Conservation (phyloP, 768 basidiomycete species). For the Pleurotus pulmonarius region DNA sequence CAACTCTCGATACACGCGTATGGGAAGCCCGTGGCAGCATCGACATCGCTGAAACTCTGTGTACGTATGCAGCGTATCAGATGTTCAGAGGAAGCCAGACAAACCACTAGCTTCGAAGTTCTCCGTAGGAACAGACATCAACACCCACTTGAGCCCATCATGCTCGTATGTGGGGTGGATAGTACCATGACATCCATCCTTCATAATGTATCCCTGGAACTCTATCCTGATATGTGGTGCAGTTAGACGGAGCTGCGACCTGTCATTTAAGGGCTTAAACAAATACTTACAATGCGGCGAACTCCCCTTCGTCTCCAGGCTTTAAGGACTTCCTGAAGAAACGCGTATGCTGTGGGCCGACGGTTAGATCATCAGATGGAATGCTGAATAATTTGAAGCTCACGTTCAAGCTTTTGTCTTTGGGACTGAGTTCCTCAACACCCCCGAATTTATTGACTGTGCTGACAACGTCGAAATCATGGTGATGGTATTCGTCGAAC, state of each 20-base stretch:
- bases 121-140: slow-evolving; percentile 4
- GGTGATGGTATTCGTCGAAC: background rate
- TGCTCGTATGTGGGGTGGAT: slow-evolving; percentile 6
- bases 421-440: background rate
- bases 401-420: background rate
- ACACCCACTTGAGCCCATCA: background rate
- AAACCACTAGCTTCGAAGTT: background rate
- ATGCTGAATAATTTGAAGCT: background rate
- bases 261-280: background rate
- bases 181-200: slow-evolving; percentile 1
- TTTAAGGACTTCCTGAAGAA: slow-evolving; percentile 6
- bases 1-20: too few relatives aligned
- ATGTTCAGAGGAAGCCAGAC: background rate
- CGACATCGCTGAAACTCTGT: too few relatives aligned
- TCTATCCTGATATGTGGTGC: background rate
- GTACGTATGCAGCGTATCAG: background rate
- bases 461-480: background rate
- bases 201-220: slow-evolving; percentile 4
- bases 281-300: background rate
- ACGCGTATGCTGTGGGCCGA: background rate
- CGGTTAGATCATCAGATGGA: background rate
- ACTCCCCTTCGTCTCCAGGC: background rate
- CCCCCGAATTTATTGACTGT: background rate
- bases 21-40: too few relatives aligned
- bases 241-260: background rate